Conservation (phyloP, 371 early-diverging fungal species). For the Circinella umbellata region DNA sequence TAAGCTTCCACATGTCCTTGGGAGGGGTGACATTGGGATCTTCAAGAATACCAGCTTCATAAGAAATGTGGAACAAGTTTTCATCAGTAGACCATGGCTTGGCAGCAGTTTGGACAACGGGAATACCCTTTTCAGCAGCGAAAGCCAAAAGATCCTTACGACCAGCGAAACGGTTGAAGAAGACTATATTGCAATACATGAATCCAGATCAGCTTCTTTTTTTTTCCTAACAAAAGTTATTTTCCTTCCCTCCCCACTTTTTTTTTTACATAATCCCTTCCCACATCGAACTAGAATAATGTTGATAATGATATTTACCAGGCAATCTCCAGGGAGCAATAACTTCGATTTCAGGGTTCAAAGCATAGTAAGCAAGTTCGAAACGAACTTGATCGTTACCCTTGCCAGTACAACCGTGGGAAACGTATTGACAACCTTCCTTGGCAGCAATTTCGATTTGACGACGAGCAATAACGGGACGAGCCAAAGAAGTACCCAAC, state of each 20-base stretch:
- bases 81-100: constrained; percentile 99
- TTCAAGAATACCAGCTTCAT: constrained; percentile 96
- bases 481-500: constrained; percentile 96
- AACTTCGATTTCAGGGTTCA: constrained; percentile 91
- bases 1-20: constrained; percentile 98
- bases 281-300: background rate
- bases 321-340: constrained; percentile 96
- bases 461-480: constrained; percentile 91
- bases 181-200: constrained; percentile 50
- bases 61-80: constrained; percentile 97
- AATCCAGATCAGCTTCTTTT: too few species aligned
- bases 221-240: too few species aligned
- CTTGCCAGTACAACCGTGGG: constrained; percentile 99
- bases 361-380: constrained; percentile 96
- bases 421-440: constrained; percentile 92
- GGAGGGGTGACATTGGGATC: constrained; percentile 95
- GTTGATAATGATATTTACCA: constrained; percentile 46
- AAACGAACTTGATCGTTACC: constrained; percentile 99
- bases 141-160: constrained; percentile 91
- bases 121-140: constrained; percentile 90
- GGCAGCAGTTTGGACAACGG: constrained; percentile 93
- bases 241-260: background rate
- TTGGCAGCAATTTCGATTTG: constrained; percentile 92
- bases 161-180: constrained; percentile 95
- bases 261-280: too few species aligned